A percentile compares a stretch with the other conserved stretches of the same genome.
Conservation (phyloP, 2,329 filamentous ascomycete genomes). For the Ceratocystis eucalypticola region DNA sequence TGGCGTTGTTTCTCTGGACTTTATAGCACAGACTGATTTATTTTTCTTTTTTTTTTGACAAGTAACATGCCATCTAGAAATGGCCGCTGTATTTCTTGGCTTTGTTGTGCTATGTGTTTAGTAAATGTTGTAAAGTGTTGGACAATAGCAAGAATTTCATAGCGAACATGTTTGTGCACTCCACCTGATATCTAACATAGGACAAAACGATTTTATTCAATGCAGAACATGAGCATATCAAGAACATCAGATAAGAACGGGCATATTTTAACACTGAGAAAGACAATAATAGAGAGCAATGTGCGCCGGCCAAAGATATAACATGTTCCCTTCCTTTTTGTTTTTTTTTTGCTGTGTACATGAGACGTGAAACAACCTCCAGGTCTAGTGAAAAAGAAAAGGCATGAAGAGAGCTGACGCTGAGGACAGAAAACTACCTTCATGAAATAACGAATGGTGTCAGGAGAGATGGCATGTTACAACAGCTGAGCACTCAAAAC, state of each 20-base stretch:
- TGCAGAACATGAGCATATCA: not conserved
- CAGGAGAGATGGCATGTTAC: no score
- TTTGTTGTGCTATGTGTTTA: not conserved
- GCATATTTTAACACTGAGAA: not conserved
- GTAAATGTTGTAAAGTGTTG: not conserved
- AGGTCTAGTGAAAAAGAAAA: constrained; percentile 9
- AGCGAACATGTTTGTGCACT: not conserved
- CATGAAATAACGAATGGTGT: no score
- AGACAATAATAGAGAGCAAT: constrained; percentile 18
- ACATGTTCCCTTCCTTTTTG: constrained; percentile 1
- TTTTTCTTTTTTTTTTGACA: not conserved
- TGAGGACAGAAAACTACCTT: no score
- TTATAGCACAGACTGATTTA: not conserved
- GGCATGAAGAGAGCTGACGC: constrained; percentile 1
- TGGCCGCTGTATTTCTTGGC: not conserved
- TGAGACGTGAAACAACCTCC: constrained; percentile 4
- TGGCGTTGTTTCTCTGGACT: not conserved
- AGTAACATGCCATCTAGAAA: not conserved
- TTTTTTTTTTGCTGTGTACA: constrained; percentile 10
- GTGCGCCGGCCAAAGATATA: constrained; percentile 8
- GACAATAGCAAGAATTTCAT: no score
- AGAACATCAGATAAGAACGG: not conserved
- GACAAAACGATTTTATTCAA: not conserved
- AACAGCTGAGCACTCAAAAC: no score
- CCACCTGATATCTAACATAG: not conserved